These are phyloP conservation scores for Yamadazyma epiphylla DNA, from an alignment of 1,139 yeast species.

Conservation along the genomic window DNA sequence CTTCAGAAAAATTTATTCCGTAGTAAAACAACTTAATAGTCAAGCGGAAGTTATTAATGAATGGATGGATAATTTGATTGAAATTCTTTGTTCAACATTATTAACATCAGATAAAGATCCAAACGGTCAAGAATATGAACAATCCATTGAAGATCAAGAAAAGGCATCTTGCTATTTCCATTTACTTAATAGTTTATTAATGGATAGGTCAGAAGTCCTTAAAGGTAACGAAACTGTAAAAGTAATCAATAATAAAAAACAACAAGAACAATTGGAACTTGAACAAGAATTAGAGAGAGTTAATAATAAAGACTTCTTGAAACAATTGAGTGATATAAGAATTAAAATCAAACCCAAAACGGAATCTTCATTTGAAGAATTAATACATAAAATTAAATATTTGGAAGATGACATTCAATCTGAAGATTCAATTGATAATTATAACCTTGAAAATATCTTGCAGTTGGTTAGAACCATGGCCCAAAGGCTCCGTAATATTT, in stretches of 20 bases:
- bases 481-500: conserved; percentile 20
- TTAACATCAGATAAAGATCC: conserved; percentile 45
- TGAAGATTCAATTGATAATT: conserved; percentile 12
- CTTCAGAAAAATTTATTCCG: conserved; percentile 17
- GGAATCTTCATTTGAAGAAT: conserved; percentile 28
- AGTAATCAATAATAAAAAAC: conserved; percentile 18
- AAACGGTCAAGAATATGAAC: conserved; percentile 76
- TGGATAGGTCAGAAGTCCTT: conserved; percentile 47
- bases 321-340: conserved; percentile 28
- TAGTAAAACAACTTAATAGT: conserved; percentile 41
- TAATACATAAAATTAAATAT: conserved; percentile 21
- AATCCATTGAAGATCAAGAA: conserved; percentile 71
- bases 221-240: conserved; percentile 24
- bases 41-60: conserved; percentile 57
- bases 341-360: conserved; percentile 25
- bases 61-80: conserved; percentile 48
- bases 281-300: conserved; percentile 23
- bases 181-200: conserved; percentile 50
- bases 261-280: conserved; percentile 22
- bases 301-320: conserved; percentile 23
- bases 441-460: conserved; percentile 6
- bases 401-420: conserved; percentile 23
- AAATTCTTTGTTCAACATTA: conserved; percentile 44
- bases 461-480: conserved; percentile 23
- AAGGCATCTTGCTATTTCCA: conserved; percentile 62